Base-by-base conservation (phyloP, 371 early-diverging fungal species). In the Gilbertella persicaria region DNA sequence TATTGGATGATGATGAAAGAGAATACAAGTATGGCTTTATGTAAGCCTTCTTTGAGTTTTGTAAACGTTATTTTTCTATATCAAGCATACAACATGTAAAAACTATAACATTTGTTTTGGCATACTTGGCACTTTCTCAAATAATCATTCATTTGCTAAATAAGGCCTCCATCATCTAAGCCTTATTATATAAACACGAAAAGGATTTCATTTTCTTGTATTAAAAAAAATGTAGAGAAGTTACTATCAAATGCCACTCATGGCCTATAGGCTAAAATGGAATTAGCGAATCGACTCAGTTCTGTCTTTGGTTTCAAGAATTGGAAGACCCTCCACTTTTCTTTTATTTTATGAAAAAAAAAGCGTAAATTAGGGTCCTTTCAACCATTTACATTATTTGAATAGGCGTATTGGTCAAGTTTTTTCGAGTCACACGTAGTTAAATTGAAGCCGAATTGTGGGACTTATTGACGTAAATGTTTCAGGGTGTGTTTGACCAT, bases 191-290 rank as follows among this genome's bases (percentile, higher is more conserved):
- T n/a, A n/a, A n/a, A n/a, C n/a, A n/a, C n/a, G n/a, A n/a, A 50
- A 48, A 48, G 23, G 12, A 29, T 45, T 17, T 53, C 21, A 8
- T 53, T 38, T 41, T 46, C 19, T 38, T 46, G 36, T 44, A 21
- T 43, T 25, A 45, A 35, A 20, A 28, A 37, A 48, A 53, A 53
- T 60, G 10, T 60, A 38, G 60, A 60, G 60, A 60, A 40, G 62
- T 56, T 62, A 62, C 62, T 62, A 62, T 62, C 62, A 56, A 62
- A 62, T 57, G 41, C 57, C 56, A 47, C 8, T 49, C 52, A 62
- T 62, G 24, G 62, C 57, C 24, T 26, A 21, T 7, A 52, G 44
- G 50, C 50, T 52, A 14, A 55, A 29, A 41, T 50, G 52, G 53
- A 26, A 45, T 62, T 62, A 62, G 62, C 62, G 57, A 62, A 56